These are phyloP conservation scores for Leishmania mexicana DNA, from an alignment of 208 protist species.

Conservation along the genomic window DNA sequence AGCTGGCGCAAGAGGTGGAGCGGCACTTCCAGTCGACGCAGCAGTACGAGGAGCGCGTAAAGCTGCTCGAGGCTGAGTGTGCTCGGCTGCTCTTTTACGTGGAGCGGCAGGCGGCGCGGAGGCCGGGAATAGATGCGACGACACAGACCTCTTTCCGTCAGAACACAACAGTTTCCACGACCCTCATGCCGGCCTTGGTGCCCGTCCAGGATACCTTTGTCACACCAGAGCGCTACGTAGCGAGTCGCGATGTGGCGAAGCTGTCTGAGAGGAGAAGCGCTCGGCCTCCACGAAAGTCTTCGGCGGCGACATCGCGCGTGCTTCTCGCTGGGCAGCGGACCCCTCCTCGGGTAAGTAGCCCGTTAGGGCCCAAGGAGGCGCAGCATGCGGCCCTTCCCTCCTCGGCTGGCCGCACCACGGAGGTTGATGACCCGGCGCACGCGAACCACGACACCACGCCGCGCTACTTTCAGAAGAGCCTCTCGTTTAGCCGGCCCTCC, in stretches of 20 bases:
- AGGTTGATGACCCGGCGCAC: background rate
- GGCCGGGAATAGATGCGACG: background rate
- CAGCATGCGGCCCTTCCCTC: background rate
- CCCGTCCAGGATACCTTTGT: conserved; percentile 14
- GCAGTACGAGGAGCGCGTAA: conserved; percentile 65
- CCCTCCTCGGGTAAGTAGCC: background rate
- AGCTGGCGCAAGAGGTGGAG: conserved; percentile 58
- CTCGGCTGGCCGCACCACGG: background rate
- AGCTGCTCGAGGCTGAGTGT: conserved; percentile 47
- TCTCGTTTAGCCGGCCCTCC: background rate
- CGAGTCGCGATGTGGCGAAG: background rate
- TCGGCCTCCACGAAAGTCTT: background rate
- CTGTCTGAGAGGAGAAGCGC: background rate
- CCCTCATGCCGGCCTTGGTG: background rate
- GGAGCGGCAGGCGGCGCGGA: conserved; percentile 9
- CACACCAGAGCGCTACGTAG: conserved; percentile 21
- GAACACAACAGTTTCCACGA: background rate
- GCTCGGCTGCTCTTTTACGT: conserved; percentile 25
- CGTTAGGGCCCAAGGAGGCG: background rate
- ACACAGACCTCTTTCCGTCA: background rate
- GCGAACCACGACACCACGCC: background rate
- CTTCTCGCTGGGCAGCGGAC: conserved; percentile 2
- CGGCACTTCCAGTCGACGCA: conserved; percentile 55
- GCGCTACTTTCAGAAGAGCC: background rate
- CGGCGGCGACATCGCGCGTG: background rate